Base-by-base conservation (phyloP, 169 alveolate species). In the Babesia bigemina region DNA sequence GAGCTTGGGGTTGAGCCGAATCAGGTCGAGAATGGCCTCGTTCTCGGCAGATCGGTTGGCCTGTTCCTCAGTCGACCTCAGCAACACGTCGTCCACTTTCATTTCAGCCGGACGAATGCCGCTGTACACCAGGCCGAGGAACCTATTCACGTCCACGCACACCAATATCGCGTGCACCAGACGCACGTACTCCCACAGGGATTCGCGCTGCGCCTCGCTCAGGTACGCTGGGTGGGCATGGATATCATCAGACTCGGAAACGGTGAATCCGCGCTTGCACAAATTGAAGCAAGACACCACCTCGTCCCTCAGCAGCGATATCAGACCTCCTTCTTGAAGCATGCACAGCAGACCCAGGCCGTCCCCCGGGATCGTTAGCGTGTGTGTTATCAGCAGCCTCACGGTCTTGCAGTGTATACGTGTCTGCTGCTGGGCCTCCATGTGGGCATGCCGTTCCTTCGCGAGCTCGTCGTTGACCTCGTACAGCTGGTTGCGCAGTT, bases 111-210 rank as follows among this genome's bases (percentile, higher is more conserved):
- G 55, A 0, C 44, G 26, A 7, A 55, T 59, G 39, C 79, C 70
- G 24, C 7, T 22, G 65, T 70, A 26, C 13, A 48, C 55, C 57
- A n/a, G 21, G 7, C 56, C 8, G 50, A 57, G 33, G 33, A 55
- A 56, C 13, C 70, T 33, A 4, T 70, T 70, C 42, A 57, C 36
- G 48, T 70, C 79, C 36, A 75, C 52, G 39, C 71, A 67, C 9
- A 60, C 66, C 13, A 65, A 29, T 6, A 75, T 13, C 6, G 84
- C 52, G 73, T 76, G 86, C 13, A 83, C 77, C 48, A 83, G 36
- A 14, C 90, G 78, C 39, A 83, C 61, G 50, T 66, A 67, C 16
- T 83, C 84, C 90, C 90, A 83, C 10, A 83, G 39, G 17, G n/a
- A 48, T 17, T 55, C 70, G 9, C 85, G 69, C 60, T 81, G 84